phyloP scores from a whole-genome alignment of 768 basidiomycete species.

The Lactarius akahatsu region DNA sequence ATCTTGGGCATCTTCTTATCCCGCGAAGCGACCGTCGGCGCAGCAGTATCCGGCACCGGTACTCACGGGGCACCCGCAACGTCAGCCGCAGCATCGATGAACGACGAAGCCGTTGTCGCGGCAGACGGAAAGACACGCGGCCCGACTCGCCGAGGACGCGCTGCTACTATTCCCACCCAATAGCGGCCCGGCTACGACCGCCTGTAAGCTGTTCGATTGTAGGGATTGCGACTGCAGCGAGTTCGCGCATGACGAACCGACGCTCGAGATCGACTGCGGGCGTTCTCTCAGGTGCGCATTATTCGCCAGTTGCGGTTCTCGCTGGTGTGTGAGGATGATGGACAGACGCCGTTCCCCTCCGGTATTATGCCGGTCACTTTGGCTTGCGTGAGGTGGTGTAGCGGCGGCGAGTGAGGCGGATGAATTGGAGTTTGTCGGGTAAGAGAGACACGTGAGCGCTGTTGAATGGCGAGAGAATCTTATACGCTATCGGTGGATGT shows the following conservation, averaged over 20 bases:
- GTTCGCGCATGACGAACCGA: slow-evolving; percentile 34
- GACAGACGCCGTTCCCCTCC: slow-evolving; percentile 32
- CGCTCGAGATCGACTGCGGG: slow-evolving; percentile 59
- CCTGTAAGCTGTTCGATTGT: slow-evolving; percentile 52
- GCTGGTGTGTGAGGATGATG: slow-evolving; percentile 39
- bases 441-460: slow-evolving; percentile 29
- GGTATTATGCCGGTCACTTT: not conserved
- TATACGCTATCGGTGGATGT: slow-evolving; percentile 32
- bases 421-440: slow-evolving; percentile 27
- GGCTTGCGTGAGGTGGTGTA: not conserved
- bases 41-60: not conserved
- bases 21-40: no score
- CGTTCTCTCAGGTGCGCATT: slow-evolving; percentile 41
- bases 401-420: slow-evolving; percentile 22
- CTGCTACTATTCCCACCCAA: not conserved
- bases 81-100: not conserved
- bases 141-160: slow-evolving; percentile 35
- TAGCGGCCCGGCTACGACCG: slow-evolving; percentile 29
- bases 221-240: slow-evolving; percentile 44
- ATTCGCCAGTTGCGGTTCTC: slow-evolving; percentile 17
- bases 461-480: slow-evolving; percentile 33
- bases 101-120: slow-evolving; percentile 6
- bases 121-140: slow-evolving; percentile 1
- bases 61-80: not conserved
- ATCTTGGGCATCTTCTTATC: no score